Conservation (phyloP, 768 basidiomycete genomes). For the button mushroom (Agaricus bisporus) region DNA sequence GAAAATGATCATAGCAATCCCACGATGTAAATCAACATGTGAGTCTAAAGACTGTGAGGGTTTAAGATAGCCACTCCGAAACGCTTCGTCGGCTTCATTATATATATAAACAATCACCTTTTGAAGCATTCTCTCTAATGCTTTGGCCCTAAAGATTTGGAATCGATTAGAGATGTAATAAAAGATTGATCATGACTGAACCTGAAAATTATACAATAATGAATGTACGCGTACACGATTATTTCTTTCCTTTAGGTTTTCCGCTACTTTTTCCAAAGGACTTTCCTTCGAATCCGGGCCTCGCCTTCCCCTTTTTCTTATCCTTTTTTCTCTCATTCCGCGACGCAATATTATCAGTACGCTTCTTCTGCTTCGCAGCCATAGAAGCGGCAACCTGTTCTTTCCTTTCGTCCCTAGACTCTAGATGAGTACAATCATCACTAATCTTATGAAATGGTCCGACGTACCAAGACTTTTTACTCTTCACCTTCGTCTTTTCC, state of each 20-base stretch:
- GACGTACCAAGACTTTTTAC: constrained; percentile 79
- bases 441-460: background rate
- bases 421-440: constrained; percentile 3
- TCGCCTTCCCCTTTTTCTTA: constrained; percentile 55
- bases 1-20: too few relatives aligned
- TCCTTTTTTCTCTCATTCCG: constrained; percentile 76
- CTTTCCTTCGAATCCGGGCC: constrained; percentile 88
- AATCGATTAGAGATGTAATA: too few relatives aligned
- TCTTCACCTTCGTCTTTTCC: constrained; percentile 84
- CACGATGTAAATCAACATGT: too few relatives aligned
- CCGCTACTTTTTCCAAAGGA: constrained; percentile 6
- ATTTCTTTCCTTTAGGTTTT: constrained; percentile 7
- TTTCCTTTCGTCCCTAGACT: constrained; percentile 77
- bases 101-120: too few relatives aligned
- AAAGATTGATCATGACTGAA: background rate
- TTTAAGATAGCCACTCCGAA: too few relatives aligned
- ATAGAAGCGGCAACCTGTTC: constrained; percentile 66
- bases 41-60: too few relatives aligned
- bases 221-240: background rate
- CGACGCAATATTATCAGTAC: constrained; percentile 83
- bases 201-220: background rate
- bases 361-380: constrained; percentile 87
- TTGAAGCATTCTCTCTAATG: too few relatives aligned
- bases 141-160: background rate
- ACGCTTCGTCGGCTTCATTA: too few relatives aligned